Conservation (phyloP, 306 rosid genomes). For the Acmispon strigosus region DNA sequence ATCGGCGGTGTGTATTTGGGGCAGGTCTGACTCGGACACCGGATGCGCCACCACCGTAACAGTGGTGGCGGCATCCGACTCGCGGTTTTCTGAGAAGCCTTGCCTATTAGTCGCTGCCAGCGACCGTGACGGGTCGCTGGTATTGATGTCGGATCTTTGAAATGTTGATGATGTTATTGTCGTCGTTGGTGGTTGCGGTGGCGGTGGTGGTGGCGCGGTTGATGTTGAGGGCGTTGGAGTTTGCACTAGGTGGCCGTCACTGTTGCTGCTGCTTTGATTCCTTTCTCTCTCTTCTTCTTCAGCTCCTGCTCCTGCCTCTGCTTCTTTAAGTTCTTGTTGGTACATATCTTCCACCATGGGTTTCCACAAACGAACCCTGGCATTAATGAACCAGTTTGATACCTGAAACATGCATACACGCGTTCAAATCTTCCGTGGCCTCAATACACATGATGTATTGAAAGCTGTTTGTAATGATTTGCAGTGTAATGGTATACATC, state of each 20-base stretch:
- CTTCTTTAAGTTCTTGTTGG: conserved; percentile 84
- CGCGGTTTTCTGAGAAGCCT: conserved; percentile 58
- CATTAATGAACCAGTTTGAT: conserved; percentile 97
- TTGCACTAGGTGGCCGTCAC: conserved; percentile 33
- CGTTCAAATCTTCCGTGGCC: not conserved
- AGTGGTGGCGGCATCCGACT: not conserved
- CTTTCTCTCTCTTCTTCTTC: conserved; percentile 12
- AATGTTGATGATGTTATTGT: too few species aligned
- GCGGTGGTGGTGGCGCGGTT: conserved; percentile 19
- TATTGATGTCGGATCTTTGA: conserved; percentile 60
- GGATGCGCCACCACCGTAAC: conserved; percentile 30
- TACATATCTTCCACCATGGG: conserved; percentile 99
- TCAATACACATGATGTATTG: too few species aligned
- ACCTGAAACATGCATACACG: conserved; percentile 41
- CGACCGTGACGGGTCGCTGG: conserved; percentile 74
- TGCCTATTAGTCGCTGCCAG: conserved; percentile 52
- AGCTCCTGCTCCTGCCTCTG: conserved; percentile 20
- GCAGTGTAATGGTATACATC: not conserved
- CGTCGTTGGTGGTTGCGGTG: conserved; percentile 30
- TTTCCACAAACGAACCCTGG: conserved; percentile 99
- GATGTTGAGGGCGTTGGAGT: conserved; percentile 50
- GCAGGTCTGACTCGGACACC: conserved; percentile 22
- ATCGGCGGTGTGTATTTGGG: not conserved
- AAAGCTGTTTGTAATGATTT: not conserved
- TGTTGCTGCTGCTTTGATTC: conserved; percentile 36